Conservation (phyloP, 495 filamentous ascomycete species). For the Penicillium canariense region DNA sequence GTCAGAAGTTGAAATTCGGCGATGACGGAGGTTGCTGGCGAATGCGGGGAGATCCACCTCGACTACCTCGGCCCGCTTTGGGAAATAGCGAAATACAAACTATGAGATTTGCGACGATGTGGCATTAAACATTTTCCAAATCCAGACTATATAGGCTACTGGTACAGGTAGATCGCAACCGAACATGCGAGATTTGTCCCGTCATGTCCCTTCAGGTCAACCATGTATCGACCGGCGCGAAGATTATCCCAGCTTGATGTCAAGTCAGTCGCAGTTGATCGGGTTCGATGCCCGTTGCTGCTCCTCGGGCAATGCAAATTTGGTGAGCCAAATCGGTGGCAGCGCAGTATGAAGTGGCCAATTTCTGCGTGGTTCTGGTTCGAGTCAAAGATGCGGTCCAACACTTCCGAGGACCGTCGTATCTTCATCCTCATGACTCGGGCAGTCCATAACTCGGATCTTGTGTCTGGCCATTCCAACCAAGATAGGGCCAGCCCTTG, state of each 20-base stretch:
- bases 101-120: neutral
- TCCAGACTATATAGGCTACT: neutral
- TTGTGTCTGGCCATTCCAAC: constrained; percentile 49
- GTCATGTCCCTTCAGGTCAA: neutral
- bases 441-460: constrained; percentile 40
- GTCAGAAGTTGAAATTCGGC: neutral
- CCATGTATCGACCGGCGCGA: neutral
- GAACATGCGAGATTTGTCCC: neutral
- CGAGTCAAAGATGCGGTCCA: too few relatives aligned
- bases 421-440: constrained; percentile 24
- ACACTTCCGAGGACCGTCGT: too few relatives aligned
- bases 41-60: constrained; percentile 19
- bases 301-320: neutral
- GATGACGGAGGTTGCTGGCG: constrained; percentile 1
- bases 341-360: neutral
- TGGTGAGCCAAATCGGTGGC: neutral
- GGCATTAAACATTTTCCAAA: neutral
- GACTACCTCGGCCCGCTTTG: constrained; percentile 19
- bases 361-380: neutral
- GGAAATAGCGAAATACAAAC: neutral
- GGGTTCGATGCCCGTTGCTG: neutral
- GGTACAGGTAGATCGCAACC: neutral
- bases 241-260: neutral
- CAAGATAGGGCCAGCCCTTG: constrained; percentile 50
- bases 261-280: neutral